phyloP scores from a whole-genome alignment of 345 rosid species.

The Brassica carinata region DNA sequence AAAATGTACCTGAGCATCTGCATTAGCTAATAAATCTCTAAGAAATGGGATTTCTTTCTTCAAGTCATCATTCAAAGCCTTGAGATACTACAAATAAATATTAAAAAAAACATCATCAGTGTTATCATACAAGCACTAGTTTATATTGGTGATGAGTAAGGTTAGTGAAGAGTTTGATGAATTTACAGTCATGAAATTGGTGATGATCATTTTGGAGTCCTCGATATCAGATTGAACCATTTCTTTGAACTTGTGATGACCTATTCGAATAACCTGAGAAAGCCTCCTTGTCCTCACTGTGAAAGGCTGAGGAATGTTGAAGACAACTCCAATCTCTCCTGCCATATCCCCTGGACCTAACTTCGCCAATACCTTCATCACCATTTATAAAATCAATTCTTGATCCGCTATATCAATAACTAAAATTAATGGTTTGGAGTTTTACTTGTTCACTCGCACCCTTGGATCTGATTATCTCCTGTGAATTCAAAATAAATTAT shows the following conservation, averaged over 20 bases:
- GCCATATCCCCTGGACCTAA: slow-evolving; percentile 72
- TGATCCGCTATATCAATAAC: background rate
- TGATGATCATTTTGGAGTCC: slow-evolving; percentile 68
- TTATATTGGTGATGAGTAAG: too few relatives aligned
- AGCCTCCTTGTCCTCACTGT: slow-evolving; percentile 64
- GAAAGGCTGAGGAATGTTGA: slow-evolving; percentile 88
- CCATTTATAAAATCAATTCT: background rate
- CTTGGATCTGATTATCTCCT: slow-evolving; percentile 74
- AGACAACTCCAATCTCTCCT: slow-evolving; percentile 90
- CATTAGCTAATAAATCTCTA: slow-evolving; percentile 51
- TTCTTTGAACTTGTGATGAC: slow-evolving; percentile 84
- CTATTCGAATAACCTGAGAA: slow-evolving; percentile 80
- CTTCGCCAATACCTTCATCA: slow-evolving; percentile 61
- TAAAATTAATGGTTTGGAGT: background rate
- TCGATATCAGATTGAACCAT: slow-evolving; percentile 60
- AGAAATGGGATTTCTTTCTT: slow-evolving; percentile 61
- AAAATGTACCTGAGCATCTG: slow-evolving; percentile 56
- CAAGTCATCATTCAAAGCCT: slow-evolving; percentile 55
- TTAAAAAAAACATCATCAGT: background rate
- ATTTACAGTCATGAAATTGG: slow-evolving; percentile 50
- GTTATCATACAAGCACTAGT: background rate
- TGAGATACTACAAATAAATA: slow-evolving; percentile 59
- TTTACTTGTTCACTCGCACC: slow-evolving; percentile 82
- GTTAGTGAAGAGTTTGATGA: background rate
- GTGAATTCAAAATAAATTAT: slow-evolving; percentile 29